Conservation (phyloP, 257 asterid species). For the Solanum pimpinellifolium region DNA sequence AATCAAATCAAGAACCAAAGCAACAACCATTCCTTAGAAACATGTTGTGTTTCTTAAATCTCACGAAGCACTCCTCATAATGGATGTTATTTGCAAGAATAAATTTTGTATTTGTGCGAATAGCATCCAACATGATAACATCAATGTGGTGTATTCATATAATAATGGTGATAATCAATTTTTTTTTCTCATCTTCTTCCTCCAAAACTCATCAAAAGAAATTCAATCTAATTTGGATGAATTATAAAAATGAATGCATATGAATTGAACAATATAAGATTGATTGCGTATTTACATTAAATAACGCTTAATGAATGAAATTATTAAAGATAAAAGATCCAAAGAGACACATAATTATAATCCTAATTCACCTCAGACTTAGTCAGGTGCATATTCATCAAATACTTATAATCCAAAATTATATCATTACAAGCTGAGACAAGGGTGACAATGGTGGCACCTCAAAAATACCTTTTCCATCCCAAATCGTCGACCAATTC, state of each 20-base stretch:
- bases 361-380: conserved; percentile 33
- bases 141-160: background rate
- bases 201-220: too few species aligned
- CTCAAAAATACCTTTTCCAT: conserved; percentile 67
- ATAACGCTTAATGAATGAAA: background rate
- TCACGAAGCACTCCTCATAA: background rate
- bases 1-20: background rate
- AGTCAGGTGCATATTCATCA: conserved; percentile 28
- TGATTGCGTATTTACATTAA: conserved; percentile 7
- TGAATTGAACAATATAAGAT: background rate
- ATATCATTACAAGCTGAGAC: conserved; percentile 22
- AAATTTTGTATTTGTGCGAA: background rate
- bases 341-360: background rate
- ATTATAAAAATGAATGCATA: background rate
- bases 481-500: conserved; percentile 79
- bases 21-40: background rate
- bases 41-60: background rate
- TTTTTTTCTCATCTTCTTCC: too few species aligned
- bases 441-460: conserved; percentile 48
- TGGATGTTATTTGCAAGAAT: background rate
- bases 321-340: background rate
- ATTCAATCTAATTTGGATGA: too few species aligned
- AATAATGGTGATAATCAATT: too few species aligned
- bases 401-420: background rate
- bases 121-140: background rate